These are phyloP conservation scores for Plasmodium cynomolgi DNA, from an alignment of 169 alveolate genomes.

Conservation along the genomic window DNA sequence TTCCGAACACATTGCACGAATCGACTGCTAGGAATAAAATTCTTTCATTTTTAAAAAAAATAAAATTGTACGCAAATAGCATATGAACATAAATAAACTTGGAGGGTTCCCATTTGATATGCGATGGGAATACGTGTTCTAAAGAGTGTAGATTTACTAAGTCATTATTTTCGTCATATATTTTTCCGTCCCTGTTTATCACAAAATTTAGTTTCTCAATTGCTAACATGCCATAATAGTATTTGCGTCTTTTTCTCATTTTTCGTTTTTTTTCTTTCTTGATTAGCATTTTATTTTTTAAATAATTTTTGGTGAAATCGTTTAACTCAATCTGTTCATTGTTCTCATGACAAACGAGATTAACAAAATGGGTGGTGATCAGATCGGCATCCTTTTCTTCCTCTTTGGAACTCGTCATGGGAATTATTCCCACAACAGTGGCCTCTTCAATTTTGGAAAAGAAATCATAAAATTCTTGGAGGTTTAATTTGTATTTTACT, in stretches of 20 bases:
- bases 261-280: background rate
- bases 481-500: background rate
- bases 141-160: background rate
- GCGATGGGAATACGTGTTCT: background rate
- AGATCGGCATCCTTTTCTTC: background rate
- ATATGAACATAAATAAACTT: background rate
- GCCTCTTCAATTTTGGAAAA: background rate
- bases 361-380: background rate
- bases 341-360: background rate
- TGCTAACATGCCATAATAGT: background rate
- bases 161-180: constrained; percentile 15
- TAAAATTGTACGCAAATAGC: background rate
- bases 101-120: background rate
- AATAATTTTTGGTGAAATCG: constrained; percentile 19
- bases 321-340: background rate
- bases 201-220: constrained; percentile 11
- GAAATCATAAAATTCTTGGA: constrained; percentile 1
- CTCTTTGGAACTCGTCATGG: background rate
- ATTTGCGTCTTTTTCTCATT: background rate
- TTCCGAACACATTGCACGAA: background rate
- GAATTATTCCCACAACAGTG: background rate
- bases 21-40: background rate
- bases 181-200: background rate
- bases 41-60: background rate
- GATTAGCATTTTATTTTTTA: background rate